Evolutionary conservation across 139 green algal genomes (phyloP), one percentile per base, ranked within the genome.

Genomic region (Picochlorum sp.): DNA sequence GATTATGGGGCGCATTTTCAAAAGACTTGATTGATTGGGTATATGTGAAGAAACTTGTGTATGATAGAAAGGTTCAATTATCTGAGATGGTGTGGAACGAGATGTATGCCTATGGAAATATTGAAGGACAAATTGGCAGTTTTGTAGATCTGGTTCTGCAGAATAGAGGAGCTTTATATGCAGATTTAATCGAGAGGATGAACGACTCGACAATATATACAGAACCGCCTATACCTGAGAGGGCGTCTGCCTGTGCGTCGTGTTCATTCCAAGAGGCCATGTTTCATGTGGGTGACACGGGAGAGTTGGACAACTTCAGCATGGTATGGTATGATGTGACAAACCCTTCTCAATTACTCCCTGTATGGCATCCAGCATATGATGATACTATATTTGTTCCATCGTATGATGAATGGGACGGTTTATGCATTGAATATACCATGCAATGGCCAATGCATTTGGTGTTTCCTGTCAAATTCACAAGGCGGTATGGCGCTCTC

Each of bases 361-460:
- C 55, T n/a, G 1, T 23, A 14, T 70, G 60, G 73, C 68, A 75
- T 57, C 60, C 60, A 11, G 34, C 24, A 10, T 50, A 41, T n/a
- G 38, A 15, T 16, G 7, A 28, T 14, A 26, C 8, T 21, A 61
- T 80, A 21, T 34, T 63, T 14, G 67, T 89, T 14, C 84, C 87
- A 4, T 41, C 63, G 1, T 81, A 81, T 26, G 87, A 95, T 62
- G 49, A 59, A 26, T 95, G 87, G 89, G 90, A 95, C 70, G 71
- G 68, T 1, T 58, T 96, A 57, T 80, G 45, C 50, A 76, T 96
- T 41, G 54, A 77, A 49, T 87, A 81, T 64, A 23, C 62, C 0
- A 45, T 88, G 47, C 69, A 82, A 5, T 95, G 90, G 90, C 90
- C 88, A 2, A 75, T 97, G 64, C 82, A 87, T 30, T 74, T 95